phyloP scores from a whole-genome alignment of 148 eudicot species.

The Gaultheria prostrata region DNA sequence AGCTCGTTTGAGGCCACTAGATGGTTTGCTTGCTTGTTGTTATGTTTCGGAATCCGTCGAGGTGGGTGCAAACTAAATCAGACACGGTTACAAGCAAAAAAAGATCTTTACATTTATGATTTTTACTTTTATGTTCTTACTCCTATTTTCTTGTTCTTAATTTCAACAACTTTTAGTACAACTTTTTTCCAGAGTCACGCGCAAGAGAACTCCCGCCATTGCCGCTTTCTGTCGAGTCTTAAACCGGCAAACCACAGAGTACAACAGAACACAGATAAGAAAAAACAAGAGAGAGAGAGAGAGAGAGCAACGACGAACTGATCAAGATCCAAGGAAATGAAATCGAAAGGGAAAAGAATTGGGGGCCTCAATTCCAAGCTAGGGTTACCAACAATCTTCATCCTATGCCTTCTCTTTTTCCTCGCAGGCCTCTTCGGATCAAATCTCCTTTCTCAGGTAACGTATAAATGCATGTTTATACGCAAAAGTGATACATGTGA shows the following conservation, averaged over 20 bases:
- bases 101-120: too few relatives aligned
- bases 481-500: not conserved
- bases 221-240: slow-evolving; percentile 13
- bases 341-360: slow-evolving; percentile 12
- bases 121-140: not conserved
- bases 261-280: not conserved
- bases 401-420: slow-evolving; percentile 50
- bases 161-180: not conserved
- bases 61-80: too few relatives aligned
- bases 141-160: not conserved
- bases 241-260: not conserved
- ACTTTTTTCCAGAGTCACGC: not conserved
- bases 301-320: not conserved
- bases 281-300: not conserved
- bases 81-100: too few relatives aligned
- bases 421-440: slow-evolving; percentile 54
- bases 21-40: too few relatives aligned
- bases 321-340: not conserved
- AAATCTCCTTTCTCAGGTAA: slow-evolving; percentile 46
- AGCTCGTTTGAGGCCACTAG: too few relatives aligned
- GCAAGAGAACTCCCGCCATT: slow-evolving; percentile 24
- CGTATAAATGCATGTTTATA: not conserved
- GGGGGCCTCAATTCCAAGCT: slow-evolving; percentile 28
- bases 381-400: slow-evolving; percentile 45
- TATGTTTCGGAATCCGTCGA: too few relatives aligned